Evolutionary conservation across 768 basidiomycete genomes (phyloP), one percentile per base, ranked within the genome.

Genomic region (Mycena filopes): DNA sequence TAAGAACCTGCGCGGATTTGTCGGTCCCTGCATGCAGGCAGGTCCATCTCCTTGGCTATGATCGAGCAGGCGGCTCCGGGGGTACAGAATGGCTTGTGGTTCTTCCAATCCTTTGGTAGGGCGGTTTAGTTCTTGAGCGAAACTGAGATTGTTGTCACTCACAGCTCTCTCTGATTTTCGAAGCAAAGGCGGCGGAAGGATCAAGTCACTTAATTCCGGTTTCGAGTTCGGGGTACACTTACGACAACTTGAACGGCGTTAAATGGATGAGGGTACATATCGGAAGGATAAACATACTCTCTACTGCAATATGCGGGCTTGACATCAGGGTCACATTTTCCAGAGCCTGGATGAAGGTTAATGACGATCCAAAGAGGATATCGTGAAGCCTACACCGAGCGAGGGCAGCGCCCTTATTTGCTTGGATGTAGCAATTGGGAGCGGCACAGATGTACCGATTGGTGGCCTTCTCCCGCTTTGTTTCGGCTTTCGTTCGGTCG

Each of bases 81-180:
- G 25, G 55, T 69, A 64, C 78, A 80, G 67, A 75, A 79, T 2
- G 76, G 75, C 61, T 78, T 80, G 69, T 80, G 79, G 64, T 70
- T 78, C 47, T 74, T 74, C 79, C 78, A 79, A 60, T 79, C 77
- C 61, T 73, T n/a, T n/a, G n/a, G 36, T 13, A 41, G 13, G 29
- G 15, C 4, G 10, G 28, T 23, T 29, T 6, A 48, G 31, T 29
- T 4, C 6, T 25, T 38, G 31, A 31, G 23, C 29, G 9, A 28
- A 55, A 29, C 18, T 29, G 1, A 16, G 21, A 31, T n/a, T 31
- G 21, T 13, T 18, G 13, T n/a, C 50, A 51, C 33, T 28, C 18
- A 62, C 53, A 21, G 50, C 60, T 47, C n/a, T 36, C 45, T 62
- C 60, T 62, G 36, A 23, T 51, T 20, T 54, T 23, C 33, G 43